Percentiles rank a stretch among this genome's conserved stretches.
Conservation (phyloP, 1,284 basidiomycete genomes). For the Sanghuangporus baumii region DNA sequence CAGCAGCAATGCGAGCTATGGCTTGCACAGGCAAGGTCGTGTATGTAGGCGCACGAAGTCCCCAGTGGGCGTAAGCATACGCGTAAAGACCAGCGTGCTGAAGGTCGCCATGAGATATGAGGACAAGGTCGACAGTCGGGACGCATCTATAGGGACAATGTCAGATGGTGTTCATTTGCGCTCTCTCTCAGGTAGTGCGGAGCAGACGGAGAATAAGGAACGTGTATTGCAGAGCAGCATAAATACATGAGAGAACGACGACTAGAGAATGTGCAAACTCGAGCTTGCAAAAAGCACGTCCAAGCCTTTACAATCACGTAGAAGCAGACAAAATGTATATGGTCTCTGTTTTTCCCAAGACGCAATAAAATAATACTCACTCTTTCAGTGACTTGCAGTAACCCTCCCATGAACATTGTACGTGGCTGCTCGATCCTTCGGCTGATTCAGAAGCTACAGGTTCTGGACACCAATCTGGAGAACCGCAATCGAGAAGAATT, state of each 20-base stretch:
- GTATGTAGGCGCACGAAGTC: constrained; percentile 89
- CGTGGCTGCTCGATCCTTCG: constrained; percentile 27
- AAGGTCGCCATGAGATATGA: constrained; percentile 92
- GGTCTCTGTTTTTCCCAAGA: not conserved
- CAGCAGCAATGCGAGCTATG: constrained; percentile 87
- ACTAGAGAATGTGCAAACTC: not conserved
- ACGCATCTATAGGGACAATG: constrained; percentile 45
- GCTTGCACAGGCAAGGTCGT: constrained; percentile 94
- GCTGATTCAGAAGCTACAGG: constrained; percentile 30
- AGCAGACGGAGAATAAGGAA: not conserved
- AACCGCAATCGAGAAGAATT: constrained; percentile 93
- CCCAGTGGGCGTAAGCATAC: constrained; percentile 86
- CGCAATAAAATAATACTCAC: constrained; percentile 34
- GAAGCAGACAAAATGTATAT: not conserved
- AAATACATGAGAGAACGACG: not conserved
- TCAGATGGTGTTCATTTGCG: constrained; percentile 15
- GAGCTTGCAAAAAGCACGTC: not conserved
- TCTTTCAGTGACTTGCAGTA: constrained; percentile 65
- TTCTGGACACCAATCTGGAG: constrained; percentile 78
- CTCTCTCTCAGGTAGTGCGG: not conserved
- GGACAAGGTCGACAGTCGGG: constrained; percentile 76
- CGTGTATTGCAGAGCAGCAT: not conserved
- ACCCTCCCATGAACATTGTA: constrained; percentile 41
- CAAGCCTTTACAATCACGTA: not conserved
- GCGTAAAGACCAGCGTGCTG: constrained; percentile 87